These are phyloP conservation scores for Acanthamoeba royreba DNA, from an alignment of 208 protist species.

Conservation along the genomic window DNA sequence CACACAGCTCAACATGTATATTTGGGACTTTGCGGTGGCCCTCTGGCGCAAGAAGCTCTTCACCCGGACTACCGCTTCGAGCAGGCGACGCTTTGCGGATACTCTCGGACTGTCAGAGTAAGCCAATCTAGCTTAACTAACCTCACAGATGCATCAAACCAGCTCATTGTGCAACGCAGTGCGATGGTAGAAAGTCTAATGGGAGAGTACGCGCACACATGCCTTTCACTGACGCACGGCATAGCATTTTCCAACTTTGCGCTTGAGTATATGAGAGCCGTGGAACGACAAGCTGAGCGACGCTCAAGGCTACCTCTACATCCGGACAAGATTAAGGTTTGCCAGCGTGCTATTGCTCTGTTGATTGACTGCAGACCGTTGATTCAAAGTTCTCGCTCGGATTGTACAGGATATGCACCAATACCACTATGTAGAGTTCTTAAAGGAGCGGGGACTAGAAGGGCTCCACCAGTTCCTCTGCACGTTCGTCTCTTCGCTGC, in stretches of 20 bases:
- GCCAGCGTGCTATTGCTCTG: background rate
- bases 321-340: constrained; percentile 4
- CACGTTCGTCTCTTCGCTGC: background rate
- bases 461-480: background rate
- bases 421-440: background rate
- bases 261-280: background rate
- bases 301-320: background rate
- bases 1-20: constrained; percentile 8
- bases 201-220: background rate
- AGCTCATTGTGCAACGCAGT: background rate
- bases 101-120: background rate
- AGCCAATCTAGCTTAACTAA: background rate
- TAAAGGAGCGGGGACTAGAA: background rate
- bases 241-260: background rate
- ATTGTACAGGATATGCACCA: background rate
- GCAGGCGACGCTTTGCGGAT: background rate
- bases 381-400: background rate
- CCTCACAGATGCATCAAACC: background rate
- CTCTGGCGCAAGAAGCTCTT: background rate
- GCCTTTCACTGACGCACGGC: background rate
- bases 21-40: constrained; percentile 17
- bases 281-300: background rate
- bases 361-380: background rate
- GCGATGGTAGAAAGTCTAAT: background rate
- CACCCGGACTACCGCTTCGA: background rate